These are phyloP conservation scores for Secale cereale DNA, from an alignment of 176 grass and related monocot species.

Conservation along the genomic window DNA sequence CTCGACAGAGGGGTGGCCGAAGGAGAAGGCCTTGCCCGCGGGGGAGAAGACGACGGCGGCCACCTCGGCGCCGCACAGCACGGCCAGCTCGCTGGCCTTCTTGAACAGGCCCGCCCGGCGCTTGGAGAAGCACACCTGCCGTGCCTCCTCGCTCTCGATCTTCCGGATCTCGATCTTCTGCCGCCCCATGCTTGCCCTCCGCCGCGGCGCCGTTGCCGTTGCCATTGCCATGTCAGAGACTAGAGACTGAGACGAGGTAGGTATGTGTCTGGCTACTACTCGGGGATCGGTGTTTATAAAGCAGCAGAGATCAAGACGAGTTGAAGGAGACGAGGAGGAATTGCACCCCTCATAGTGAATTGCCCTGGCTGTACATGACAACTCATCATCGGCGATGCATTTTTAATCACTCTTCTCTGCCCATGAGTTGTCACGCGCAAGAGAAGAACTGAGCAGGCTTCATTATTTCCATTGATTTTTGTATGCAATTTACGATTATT, in stretches of 20 bases:
- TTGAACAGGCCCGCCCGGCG: constrained; percentile 40
- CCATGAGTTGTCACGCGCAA: background rate
- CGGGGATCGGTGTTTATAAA: background rate
- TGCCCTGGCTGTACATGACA: background rate
- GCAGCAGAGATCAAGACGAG: background rate
- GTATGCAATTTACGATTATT: no score
- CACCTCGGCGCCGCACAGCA: constrained; percentile 50
- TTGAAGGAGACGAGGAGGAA: background rate
- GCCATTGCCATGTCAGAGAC: background rate
- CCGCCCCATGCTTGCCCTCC: constrained; percentile 27
- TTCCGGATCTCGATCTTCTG: constrained; percentile 40
- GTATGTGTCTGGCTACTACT: background rate
- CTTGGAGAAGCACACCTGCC: constrained; percentile 53
- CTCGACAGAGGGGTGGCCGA: constrained; percentile 52
- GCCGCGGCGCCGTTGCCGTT: background rate
- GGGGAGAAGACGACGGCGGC: constrained; percentile 54
- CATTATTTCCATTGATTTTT: background rate
- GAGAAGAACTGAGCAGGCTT: background rate
- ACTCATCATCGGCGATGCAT: background rate
- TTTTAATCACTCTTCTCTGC: background rate
- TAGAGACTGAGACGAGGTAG: background rate
- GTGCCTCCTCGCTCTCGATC: constrained; percentile 35
- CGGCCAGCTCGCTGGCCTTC: constrained; percentile 51
- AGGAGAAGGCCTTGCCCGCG: constrained; percentile 58
- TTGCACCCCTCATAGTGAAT: background rate